Evolutionary conservation across 2,329 filamentous ascomycete genomes (phyloP).

Genomic region (Zasmidium citrigriseum): DNA sequence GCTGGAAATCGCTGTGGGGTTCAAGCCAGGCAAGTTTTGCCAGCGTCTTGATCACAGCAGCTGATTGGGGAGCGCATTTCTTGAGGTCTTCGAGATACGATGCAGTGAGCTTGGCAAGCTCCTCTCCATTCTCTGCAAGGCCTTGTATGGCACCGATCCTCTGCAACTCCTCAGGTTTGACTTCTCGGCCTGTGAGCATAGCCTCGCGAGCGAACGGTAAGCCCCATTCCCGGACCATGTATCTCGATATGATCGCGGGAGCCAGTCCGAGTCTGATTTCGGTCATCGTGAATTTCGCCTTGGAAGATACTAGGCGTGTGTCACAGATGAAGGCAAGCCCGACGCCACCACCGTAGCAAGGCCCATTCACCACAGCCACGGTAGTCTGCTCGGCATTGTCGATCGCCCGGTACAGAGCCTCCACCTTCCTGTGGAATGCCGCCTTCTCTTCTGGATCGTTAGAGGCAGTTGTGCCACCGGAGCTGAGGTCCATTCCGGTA

Average conservation of each 20-base stretch:
- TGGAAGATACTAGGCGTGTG: slow-evolving; percentile 16
- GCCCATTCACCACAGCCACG: slow-evolving; percentile 20
- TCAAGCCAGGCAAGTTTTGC: slow-evolving; percentile 18
- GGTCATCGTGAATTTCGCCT: slow-evolving; percentile 19
- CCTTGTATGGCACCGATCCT: slow-evolving; percentile 17
- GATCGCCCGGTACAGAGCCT: slow-evolving; percentile 19
- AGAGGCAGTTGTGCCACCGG: slow-evolving; percentile 10
- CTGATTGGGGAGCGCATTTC: slow-evolving; percentile 18
- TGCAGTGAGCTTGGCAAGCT: background rate
- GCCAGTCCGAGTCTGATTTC: slow-evolving; percentile 23
- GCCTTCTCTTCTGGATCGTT: slow-evolving; percentile 10
- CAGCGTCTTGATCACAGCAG: slow-evolving; percentile 18
- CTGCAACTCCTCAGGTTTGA: slow-evolving; percentile 16
- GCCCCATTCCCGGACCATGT: slow-evolving; percentile 23
- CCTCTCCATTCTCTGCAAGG: slow-evolving; percentile 7
- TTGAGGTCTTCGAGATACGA: slow-evolving; percentile 15
- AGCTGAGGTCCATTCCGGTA: slow-evolving; percentile 25
- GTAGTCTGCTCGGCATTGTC: slow-evolving; percentile 22
- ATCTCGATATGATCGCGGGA: slow-evolving; percentile 25
- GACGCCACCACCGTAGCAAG: slow-evolving; percentile 20
- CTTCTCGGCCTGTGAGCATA: slow-evolving; percentile 18
- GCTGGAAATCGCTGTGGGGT: no score
- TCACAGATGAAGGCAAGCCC: slow-evolving; percentile 24
- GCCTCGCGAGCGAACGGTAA: slow-evolving; percentile 20
- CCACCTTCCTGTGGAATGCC: slow-evolving; percentile 18